A percentile compares a stretch with the other conserved stretches of the same genome.
Conservation (phyloP, 495 filamentous ascomycete species). For the Ascodesmis nigricans region DNA sequence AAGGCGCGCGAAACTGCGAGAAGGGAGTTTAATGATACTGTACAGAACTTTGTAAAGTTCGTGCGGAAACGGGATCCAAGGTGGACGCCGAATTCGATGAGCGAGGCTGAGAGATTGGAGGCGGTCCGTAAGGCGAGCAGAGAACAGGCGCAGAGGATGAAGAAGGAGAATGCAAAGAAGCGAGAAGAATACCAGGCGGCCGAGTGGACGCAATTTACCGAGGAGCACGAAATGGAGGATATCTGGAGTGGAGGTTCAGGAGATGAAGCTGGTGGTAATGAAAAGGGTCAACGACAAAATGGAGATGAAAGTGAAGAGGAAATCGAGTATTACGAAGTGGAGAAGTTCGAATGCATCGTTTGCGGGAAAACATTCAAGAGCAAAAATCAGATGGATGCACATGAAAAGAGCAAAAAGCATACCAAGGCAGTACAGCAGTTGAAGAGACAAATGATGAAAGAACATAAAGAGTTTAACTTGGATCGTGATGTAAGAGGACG, state of each 20-base stretch:
- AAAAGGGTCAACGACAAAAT: conserved; percentile 16
- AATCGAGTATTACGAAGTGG: conserved; percentile 30
- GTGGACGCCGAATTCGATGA: conserved; percentile 44
- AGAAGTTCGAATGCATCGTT: conserved; percentile 67
- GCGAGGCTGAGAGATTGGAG: conserved; percentile 60
- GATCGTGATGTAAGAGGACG: conserved; percentile 19
- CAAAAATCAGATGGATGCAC: conserved; percentile 73
- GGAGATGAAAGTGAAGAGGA: conserved; percentile 38
- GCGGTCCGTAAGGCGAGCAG: conserved; percentile 52
- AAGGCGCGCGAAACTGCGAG: conserved; percentile 60
- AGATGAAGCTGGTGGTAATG: conserved; percentile 6
- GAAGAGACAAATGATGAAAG: conserved; percentile 56
- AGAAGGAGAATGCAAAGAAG: conserved; percentile 60
- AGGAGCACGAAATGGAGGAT: conserved; percentile 24
- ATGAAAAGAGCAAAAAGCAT: conserved; percentile 94
- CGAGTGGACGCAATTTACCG: conserved; percentile 49
- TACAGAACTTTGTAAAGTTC: conserved; percentile 67
- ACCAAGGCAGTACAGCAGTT: conserved; percentile 61
- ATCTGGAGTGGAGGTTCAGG: too few species aligned
- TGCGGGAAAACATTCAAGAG: conserved; percentile 89
- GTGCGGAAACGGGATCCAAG: conserved; percentile 84
- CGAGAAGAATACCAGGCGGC: conserved; percentile 42
- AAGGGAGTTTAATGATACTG: conserved; percentile 78
- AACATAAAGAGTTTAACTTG: conserved; percentile 41
- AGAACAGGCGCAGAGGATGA: conserved; percentile 63